Evolutionary conservation across 1,284 basidiomycete genomes (phyloP).

Genomic region (Ustilago crameri): DNA sequence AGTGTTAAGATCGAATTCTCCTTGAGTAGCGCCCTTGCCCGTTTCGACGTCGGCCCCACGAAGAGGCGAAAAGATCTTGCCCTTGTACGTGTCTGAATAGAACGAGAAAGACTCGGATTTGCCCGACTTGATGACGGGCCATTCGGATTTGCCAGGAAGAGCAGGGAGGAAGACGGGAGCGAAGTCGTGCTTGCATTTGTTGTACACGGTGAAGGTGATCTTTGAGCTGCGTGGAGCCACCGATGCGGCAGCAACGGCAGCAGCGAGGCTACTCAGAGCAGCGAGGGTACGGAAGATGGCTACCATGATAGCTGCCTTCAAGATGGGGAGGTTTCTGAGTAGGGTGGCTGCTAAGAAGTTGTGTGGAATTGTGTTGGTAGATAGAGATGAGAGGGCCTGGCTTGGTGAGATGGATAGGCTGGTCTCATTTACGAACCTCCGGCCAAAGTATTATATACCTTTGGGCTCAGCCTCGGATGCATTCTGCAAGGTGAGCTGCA

Average conservation of each 20-base stretch:
- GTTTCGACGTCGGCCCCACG: constrained; percentile 25
- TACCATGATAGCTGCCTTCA: constrained; percentile 20
- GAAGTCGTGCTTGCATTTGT: constrained; percentile 48
- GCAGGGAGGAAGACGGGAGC: constrained; percentile 43
- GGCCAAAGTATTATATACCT: too few species aligned
- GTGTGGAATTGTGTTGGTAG: background rate
- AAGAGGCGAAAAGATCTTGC: constrained; percentile 46
- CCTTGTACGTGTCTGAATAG: constrained; percentile 42
- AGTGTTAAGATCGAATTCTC: constrained; percentile 29
- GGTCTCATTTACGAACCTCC: too few species aligned
- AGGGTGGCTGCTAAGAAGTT: constrained; percentile 1
- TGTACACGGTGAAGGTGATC: constrained; percentile 43
- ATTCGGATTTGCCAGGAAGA: constrained; percentile 33
- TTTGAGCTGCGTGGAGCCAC: constrained; percentile 35
- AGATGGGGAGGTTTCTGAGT: background rate
- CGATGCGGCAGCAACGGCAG: constrained; percentile 18
- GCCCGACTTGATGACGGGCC: constrained; percentile 28
- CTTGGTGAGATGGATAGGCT: too few species aligned
- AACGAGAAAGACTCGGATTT: constrained; percentile 30
- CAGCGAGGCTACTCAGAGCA: constrained; percentile 18
- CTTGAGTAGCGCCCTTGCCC: constrained; percentile 39
- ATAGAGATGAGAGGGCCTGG: background rate
- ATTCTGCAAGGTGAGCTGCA: too few species aligned
- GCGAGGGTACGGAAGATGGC: constrained; percentile 29
- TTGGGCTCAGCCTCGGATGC: too few species aligned